Percentiles rank a stretch among this genome's conserved stretches.
phyloP scores from a whole-genome alignment of 495 filamentous ascomycete species.

The Penicillium pulvis region DNA sequence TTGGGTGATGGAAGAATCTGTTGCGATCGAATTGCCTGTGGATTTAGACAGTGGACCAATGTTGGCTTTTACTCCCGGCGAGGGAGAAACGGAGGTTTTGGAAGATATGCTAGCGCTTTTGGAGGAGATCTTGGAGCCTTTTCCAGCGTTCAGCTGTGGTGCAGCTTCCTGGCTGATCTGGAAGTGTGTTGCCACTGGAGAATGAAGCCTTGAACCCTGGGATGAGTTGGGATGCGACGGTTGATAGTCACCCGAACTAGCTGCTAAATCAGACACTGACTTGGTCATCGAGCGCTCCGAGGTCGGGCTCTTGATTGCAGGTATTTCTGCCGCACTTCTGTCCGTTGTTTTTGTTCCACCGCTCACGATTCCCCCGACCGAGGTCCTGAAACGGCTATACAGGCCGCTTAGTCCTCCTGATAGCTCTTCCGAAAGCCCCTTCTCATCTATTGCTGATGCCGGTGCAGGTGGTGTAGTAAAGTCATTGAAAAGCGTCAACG shows the following conservation, averaged over 20 bases:
- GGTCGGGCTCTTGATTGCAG: conserved; percentile 27
- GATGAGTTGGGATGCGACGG: conserved; percentile 34
- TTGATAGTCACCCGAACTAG: conserved; percentile 26
- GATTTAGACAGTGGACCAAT: conserved; percentile 50
- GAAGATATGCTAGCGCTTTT: conserved; percentile 55
- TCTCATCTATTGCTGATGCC: conserved; percentile 59
- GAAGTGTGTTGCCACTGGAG: conserved; percentile 38
- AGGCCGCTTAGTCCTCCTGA: conserved; percentile 84
- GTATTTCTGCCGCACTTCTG: conserved; percentile 28
- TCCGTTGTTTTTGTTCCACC: conserved; percentile 43
- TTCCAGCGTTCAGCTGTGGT: conserved; percentile 39
- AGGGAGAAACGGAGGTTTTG: conserved; percentile 52
- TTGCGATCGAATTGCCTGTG: conserved; percentile 37
- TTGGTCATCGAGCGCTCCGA: conserved; percentile 34
- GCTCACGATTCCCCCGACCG: conserved; percentile 64
- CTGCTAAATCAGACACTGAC: conserved; percentile 26
- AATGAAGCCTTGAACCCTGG: conserved; percentile 44
- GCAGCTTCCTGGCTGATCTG: conserved; percentile 35
- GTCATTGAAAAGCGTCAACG: conserved; percentile 87
- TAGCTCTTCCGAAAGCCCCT: conserved; percentile 68
- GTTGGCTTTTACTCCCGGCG: conserved; percentile 38
- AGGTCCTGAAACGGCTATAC: conserved; percentile 78
- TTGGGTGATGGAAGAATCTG: conserved; percentile 52
- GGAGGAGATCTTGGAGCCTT: conserved; percentile 57
- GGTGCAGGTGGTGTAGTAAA: conserved; percentile 58